Base-by-base conservation (phyloP, 345 rosid species). In the Geranium rotundifolium region DNA sequence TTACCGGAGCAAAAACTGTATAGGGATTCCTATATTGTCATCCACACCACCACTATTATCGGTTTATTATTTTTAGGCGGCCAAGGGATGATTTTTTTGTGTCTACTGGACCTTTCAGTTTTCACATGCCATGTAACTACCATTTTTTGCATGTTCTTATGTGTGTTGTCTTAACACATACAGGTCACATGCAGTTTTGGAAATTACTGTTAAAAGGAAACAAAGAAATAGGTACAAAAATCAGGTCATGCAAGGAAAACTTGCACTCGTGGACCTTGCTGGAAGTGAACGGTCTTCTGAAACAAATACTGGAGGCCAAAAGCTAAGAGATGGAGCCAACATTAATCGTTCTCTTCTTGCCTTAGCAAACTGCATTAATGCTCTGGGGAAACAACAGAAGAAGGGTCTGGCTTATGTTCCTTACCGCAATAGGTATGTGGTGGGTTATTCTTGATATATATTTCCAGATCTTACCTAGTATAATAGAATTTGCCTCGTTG, bases 211-310 rank as follows among this genome's bases (percentile, higher is more conserved):
- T 27, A 89, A 79, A 79, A 80, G 96, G 77, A 89, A 77, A 72
- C 91, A 84, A 75, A 84, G 69, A 76, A 92, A 80, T 76, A 75
- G 78, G 76, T 83, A 81, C 58, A 82, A 59, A 41, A 84, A 87
- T 79, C 96, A 87, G 73, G 80, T 89, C 54, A 74, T 89, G 79
- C 77, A 66, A 74, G 96, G 96, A 67, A 92, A 92, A 76, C 93
- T 92, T 62, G 92, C 98, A 59, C 98, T 92, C 70, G 98, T 92
- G 59, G 98, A 92, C 79, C 98, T 92, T 74, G 98, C 98, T 67
- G 96, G 98, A 49, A 92, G 96, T 79, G 98, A 92, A 78, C 80
- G 96, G 73, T 93, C 98, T 61, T 84, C 96, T 60, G 98, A 92
- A 78, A 85, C 96, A 29, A 92, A 92, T 71, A 85, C 72, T 60